Percentiles rank a stretch among this genome's conserved stretches.
Evolutionary conservation across 129 eudicot species (phyloP).

Genomic region (Lactuca saligna): DNA sequence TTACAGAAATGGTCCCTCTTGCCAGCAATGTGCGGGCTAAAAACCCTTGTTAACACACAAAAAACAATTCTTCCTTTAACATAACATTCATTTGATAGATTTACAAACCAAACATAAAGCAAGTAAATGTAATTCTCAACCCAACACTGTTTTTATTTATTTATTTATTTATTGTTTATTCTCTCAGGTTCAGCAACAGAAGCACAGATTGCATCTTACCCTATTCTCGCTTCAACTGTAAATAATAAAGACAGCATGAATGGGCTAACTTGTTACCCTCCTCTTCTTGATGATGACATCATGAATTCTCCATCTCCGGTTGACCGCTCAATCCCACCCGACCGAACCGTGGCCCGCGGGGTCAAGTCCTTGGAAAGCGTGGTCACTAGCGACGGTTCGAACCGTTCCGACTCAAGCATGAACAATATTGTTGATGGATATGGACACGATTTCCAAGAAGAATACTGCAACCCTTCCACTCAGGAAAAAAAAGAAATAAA

Average conservation of each 20-base stretch:
- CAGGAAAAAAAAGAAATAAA: constrained; percentile 34
- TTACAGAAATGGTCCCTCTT: no score
- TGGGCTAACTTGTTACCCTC: constrained; percentile 24
- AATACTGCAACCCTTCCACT: constrained; percentile 49
- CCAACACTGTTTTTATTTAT: neutral
- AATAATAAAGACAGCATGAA: constrained; percentile 36
- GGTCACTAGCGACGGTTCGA: constrained; percentile 29
- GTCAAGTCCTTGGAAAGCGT: constrained; percentile 40
- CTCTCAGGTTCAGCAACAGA: constrained; percentile 34
- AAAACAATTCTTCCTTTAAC: no score
- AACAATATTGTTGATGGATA: constrained; percentile 49
- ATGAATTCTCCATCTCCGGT: constrained; percentile 46
- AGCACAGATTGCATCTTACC: constrained; percentile 23
- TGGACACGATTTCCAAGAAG: constrained; percentile 54
- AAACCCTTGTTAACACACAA: no score
- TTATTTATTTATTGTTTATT: neutral
- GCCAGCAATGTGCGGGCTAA: no score
- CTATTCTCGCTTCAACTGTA: constrained; percentile 27
- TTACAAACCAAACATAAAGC: no score
- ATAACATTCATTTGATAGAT: no score
- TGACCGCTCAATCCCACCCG: constrained; percentile 30
- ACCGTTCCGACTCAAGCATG: constrained; percentile 67
- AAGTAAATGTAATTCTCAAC: neutral
- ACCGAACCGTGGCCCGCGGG: constrained; percentile 29
- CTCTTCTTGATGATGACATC: constrained; percentile 34